Base-by-base conservation (phyloP, 1,284 basidiomycete genomes). In the Stygiomarasmius scandens region DNA sequence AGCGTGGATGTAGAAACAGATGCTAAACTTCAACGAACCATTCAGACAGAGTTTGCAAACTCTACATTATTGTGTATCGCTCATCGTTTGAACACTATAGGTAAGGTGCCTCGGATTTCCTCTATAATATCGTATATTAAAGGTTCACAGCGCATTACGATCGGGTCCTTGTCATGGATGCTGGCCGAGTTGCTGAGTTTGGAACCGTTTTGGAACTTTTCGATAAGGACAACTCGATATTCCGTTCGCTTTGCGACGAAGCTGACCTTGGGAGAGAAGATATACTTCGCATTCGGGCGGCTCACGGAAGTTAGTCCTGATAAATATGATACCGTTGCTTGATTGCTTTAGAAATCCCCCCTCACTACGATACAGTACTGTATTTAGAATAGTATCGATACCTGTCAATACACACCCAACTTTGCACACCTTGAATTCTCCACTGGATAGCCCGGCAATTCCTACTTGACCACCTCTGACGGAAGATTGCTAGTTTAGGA, bases 1-100 rank as follows among this genome's bases (percentile, higher is more conserved):
- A 90, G 81, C 49, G 89, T 94, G 19, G 93, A 95, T 63, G 84
- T 89, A 24, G 90, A 92, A 65, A 93, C 89, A 25, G 91, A 93
- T 68, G 81, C 87, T 2, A 88, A 87, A 70, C 76, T 93, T 43
- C 90, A 92, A 62, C 76, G 77, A 23, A 92, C 90, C 0, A 91
- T 94, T 58, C 83, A 86, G 64, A 79, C 80, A 27, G 88, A 90
- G 64, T 92, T 93, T 65, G 75, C 82, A 1, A 62, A 74, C 1
- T 81, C 80, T 20, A 87, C 85, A 0, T 73, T 92, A 60, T 71
- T 92, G 25, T 90, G 88, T 64, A 90, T 92, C 54, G 90, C 90
- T 2, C 89, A 90, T 71, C 80, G 92, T 10, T 72, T 92, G 48
- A 87, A 90, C 58, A 93, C 91, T 1, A 89, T 95, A 53, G 82